phyloP scores from a whole-genome alignment of 2,329 filamentous ascomycete species.

The Apiospora pterosperma region DNA sequence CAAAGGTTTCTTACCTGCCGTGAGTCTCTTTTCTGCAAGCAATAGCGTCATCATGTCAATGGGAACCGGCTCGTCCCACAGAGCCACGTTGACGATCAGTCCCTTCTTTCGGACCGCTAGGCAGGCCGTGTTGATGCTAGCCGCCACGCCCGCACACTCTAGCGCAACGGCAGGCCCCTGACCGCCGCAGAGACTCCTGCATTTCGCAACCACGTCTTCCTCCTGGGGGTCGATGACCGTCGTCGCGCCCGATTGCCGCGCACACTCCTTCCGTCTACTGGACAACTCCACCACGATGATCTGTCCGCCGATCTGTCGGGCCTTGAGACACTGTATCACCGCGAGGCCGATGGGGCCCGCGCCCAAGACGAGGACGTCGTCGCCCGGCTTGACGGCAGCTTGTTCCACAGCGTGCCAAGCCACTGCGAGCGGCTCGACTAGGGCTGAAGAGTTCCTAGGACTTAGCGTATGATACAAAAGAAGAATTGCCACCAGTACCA shows the following conservation, averaged over 20 bases:
- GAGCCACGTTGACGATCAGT: slow-evolving; percentile 61
- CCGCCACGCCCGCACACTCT: slow-evolving; percentile 59
- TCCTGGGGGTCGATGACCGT: slow-evolving; percentile 49
- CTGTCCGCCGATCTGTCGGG: slow-evolving; percentile 42
- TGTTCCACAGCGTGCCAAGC: slow-evolving; percentile 61
- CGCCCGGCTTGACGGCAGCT: slow-evolving; percentile 40
- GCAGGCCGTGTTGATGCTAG: slow-evolving; percentile 42
- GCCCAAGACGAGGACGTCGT: slow-evolving; percentile 53
- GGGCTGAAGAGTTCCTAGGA: slow-evolving; percentile 31
- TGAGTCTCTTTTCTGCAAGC: slow-evolving; percentile 49
- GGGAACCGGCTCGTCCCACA: slow-evolving; percentile 55
- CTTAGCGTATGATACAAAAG: slow-evolving; percentile 8
- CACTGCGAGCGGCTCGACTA: slow-evolving; percentile 61
- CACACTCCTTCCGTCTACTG: slow-evolving; percentile 45
- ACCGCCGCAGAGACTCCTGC: slow-evolving; percentile 40
- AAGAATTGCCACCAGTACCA: not conserved
- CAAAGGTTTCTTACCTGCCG: slow-evolving; percentile 26
- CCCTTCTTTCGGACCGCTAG: slow-evolving; percentile 49
- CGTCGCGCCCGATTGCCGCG: slow-evolving; percentile 51
- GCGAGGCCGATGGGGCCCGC: slow-evolving; percentile 62
- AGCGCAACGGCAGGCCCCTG: slow-evolving; percentile 57
- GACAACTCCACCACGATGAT: slow-evolving; percentile 59
- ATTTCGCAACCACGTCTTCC: slow-evolving; percentile 43
- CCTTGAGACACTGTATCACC: slow-evolving; percentile 54
- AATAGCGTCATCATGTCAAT: slow-evolving; percentile 53